Percentiles rank a stretch among this genome's conserved stretches.
These are phyloP conservation scores for Helicostylum pulchrum DNA, from an alignment of 192 early-diverging fungal species.

Conservation along the genomic window DNA sequence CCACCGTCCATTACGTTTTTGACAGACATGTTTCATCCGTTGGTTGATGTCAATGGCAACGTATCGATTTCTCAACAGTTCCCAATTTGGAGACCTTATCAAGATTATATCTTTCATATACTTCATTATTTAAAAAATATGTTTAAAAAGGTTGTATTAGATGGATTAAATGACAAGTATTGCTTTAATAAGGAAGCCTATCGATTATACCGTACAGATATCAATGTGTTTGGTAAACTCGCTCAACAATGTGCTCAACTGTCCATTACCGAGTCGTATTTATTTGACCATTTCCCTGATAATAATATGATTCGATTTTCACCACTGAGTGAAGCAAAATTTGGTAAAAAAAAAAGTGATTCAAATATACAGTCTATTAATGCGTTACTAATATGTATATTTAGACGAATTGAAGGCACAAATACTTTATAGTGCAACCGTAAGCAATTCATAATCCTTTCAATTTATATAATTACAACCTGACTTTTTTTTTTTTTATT, in stretches of 20 bases:
- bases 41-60: constrained; percentile 66
- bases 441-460: constrained; percentile 12
- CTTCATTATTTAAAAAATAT: constrained; percentile 85
- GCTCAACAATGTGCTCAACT: constrained; percentile 72
- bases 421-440: constrained; percentile 34
- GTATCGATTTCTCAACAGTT: constrained; percentile 77
- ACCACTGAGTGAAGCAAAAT: constrained; percentile 50
- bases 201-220: constrained; percentile 60
- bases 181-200: constrained; percentile 65
- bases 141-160: constrained; percentile 78
- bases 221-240: constrained; percentile 58
- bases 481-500: neutral
- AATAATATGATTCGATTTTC: constrained; percentile 59
- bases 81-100: constrained; percentile 76
- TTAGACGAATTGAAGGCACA: constrained; percentile 43
- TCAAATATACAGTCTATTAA: too few relatives aligned
- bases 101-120: constrained; percentile 80
- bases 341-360: constrained; percentile 35
- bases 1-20: constrained; percentile 69
- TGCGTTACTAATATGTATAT: neutral
- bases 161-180: constrained; percentile 53
- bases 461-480: neutral
- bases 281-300: constrained; percentile 56
- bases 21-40: constrained; percentile 81
- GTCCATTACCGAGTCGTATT: constrained; percentile 61